phyloP scores from a whole-genome alignment of 1,139 yeast species.

The Yamadazyma atlantica region DNA sequence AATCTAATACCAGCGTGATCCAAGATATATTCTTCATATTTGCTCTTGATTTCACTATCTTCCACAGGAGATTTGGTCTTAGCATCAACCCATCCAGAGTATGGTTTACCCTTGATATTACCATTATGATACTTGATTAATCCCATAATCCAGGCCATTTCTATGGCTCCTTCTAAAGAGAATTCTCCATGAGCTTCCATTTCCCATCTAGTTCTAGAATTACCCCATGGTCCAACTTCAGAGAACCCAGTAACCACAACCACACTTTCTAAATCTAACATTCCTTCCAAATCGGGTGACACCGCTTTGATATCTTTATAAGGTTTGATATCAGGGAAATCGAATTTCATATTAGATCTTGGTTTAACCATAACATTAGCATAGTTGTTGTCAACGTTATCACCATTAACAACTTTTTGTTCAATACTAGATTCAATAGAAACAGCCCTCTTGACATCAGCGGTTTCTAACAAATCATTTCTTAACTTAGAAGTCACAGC shows the following conservation, averaged over 20 bases:
- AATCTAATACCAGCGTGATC: conserved; percentile 96
- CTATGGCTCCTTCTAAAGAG: conserved; percentile 97
- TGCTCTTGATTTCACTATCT: conserved; percentile 87
- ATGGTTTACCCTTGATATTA: conserved; percentile 81
- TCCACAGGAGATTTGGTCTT: conserved; percentile 92
- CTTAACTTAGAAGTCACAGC: conserved; percentile 82
- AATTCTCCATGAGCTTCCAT: conserved; percentile 96
- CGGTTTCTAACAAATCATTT: conserved; percentile 75
- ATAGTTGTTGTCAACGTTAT: conserved; percentile 83
- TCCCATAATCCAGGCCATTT: conserved; percentile 99
- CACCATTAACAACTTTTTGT: conserved; percentile 90
- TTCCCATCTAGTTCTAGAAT: conserved; percentile 98
- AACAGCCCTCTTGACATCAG: conserved; percentile 94
- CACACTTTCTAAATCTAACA: conserved; percentile 87
- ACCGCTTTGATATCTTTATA: conserved; percentile 69
- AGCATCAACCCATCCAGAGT: conserved; percentile 97
- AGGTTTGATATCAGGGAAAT: conserved; percentile 84
- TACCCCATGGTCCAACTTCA: conserved; percentile 99
- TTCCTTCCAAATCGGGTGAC: conserved; percentile 81
- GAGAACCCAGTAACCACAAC: conserved; percentile 96
- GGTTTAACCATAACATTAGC: conserved; percentile 76
- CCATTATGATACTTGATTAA: conserved; percentile 93
- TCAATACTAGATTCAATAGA: conserved; percentile 91
- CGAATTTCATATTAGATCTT: conserved; percentile 91
- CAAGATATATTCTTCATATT: conserved; percentile 84